phyloP scores from a whole-genome alignment of 1,284 basidiomycete genomes.

The Marasmius sp. region DNA sequence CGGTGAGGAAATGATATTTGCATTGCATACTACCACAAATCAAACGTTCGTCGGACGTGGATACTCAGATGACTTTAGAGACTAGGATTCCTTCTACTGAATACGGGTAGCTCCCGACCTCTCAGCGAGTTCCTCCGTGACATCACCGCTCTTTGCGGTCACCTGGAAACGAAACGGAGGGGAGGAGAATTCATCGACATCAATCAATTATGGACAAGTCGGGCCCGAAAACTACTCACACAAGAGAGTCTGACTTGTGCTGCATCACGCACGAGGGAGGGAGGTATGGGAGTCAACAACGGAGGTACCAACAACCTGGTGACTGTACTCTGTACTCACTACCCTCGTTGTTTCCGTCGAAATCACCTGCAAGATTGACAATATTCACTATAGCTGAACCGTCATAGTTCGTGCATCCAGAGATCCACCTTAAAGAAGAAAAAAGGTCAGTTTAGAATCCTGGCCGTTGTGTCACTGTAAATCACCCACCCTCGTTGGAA shows the following conservation, averaged over 20 bases:
- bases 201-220: background rate
- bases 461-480: too few species aligned
- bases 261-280: too few species aligned
- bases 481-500: too few species aligned
- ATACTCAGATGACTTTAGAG: too few species aligned
- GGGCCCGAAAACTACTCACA: background rate
- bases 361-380: background rate
- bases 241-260: background rate
- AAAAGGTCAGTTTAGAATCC: background rate
- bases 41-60: too few species aligned
- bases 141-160: background rate
- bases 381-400: background rate
- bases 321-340: background rate
- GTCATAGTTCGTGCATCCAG: background rate
- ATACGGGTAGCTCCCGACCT: background rate
- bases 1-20: too few species aligned
- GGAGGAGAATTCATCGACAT: background rate
- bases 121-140: background rate
- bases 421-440: background rate
- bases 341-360: background rate
- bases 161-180: background rate
- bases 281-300: background rate
- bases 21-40: too few species aligned
- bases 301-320: too few species aligned
- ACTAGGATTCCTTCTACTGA: too few species aligned